Evolutionary conservation across 331 rosid genomes (phyloP).

Genomic region (Acacia concinna): DNA sequence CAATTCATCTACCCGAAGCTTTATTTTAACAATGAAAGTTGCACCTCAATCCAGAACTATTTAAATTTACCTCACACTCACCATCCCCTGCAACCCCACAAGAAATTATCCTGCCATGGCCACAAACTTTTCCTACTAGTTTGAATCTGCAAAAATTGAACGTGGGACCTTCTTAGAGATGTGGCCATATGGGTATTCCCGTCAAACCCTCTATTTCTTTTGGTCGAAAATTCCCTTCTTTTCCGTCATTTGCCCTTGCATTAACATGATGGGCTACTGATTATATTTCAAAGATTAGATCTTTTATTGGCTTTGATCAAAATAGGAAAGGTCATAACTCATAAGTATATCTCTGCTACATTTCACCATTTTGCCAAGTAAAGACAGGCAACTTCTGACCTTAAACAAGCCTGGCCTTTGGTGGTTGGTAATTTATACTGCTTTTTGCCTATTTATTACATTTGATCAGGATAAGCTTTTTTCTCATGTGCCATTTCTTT

Average conservation of each 20-base stretch:
- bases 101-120: too few relatives aligned
- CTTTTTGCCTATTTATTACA: not conserved
- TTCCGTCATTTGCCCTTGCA: not conserved
- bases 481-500: not conserved
- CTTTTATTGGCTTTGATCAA: not conserved
- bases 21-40: not conserved
- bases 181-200: not conserved
- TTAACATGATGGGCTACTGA: not conserved
- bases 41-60: too few relatives aligned
- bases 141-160: not conserved
- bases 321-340: not conserved
- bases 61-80: not conserved
- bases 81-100: too few relatives aligned
- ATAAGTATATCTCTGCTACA: not conserved
- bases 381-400: not conserved
- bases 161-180: not conserved
- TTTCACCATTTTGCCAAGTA: not conserved
- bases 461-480: not conserved
- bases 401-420: not conserved
- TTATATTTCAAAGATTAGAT: not conserved
- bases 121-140: too few relatives aligned
- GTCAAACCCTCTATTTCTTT: not conserved
- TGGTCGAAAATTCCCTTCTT: not conserved
- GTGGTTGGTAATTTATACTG: not conserved
- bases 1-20: not conserved